Conservation (phyloP, 495 filamentous ascomycete genomes). For the Penicillium lividum region DNA sequence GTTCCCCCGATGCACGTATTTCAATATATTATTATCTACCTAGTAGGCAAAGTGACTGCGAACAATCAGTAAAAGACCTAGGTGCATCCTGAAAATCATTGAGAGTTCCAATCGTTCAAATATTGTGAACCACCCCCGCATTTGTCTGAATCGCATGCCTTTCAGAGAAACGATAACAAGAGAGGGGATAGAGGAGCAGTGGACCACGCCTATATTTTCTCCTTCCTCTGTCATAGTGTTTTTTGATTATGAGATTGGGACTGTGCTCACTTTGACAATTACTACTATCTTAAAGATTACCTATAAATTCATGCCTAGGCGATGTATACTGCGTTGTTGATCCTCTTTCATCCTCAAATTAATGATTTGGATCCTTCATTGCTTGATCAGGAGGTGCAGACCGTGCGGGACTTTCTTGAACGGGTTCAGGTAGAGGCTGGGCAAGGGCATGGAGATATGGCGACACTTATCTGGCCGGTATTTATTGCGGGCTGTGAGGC, state of each 20-base stretch:
- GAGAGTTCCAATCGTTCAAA: too few relatives aligned
- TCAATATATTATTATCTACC: too few relatives aligned
- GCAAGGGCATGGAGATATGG: conserved; percentile 9
- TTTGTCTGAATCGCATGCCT: conserved; percentile 11
- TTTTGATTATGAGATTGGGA: too few relatives aligned
- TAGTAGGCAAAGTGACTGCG: too few relatives aligned
- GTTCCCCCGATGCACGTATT: too few relatives aligned
- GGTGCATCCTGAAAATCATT: too few relatives aligned
- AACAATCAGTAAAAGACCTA: too few relatives aligned
- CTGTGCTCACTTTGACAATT: too few relatives aligned
- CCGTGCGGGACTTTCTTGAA: conserved; percentile 9
- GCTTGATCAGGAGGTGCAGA: conserved; percentile 18
- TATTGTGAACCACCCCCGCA: not conserved
- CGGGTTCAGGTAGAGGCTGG: conserved; percentile 7
- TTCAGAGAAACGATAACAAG: not conserved
- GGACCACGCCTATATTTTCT: too few relatives aligned
- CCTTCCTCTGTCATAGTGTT: too few relatives aligned
- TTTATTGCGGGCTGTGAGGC: conserved; percentile 30
- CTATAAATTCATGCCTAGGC: conserved; percentile 1
- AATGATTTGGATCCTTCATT: conserved; percentile 24
- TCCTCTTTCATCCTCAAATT: conserved; percentile 26
- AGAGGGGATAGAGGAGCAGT: too few relatives aligned
- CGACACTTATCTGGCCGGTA: conserved; percentile 24
- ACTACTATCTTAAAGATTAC: too few relatives aligned
- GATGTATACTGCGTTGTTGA: conserved; percentile 24